Evolutionary conservation across 139 green algal species (phyloP), one percentile per base, ranked within the genome.

Genomic region (Pseudopediastrum boryanum): DNA sequence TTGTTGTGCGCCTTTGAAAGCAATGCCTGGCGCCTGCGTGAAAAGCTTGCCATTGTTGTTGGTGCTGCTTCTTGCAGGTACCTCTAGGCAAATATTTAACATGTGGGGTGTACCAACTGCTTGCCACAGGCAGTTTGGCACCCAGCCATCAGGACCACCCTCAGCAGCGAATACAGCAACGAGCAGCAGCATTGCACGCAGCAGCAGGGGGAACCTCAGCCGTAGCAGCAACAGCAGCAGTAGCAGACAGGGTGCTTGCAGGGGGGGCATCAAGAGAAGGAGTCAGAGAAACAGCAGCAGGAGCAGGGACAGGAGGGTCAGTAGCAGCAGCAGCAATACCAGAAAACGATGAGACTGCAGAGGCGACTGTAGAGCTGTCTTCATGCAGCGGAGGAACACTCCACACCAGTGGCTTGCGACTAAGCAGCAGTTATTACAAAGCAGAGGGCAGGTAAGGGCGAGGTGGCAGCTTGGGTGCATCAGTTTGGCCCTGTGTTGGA

Each of bases 41-140:
- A n/a, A n/a, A n/a, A n/a, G n/a, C n/a, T n/a, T n/a, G n/a, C n/a
- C n/a, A n/a, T 8, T 64, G 54, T 12, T n/a, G 54, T 64, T n/a
- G 48, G 48, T 16, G 19, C 19, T 16, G 16, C 16, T n/a, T 64
- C 25, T n/a, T 64, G 21, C 54, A 64, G 54, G 21, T 64, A 35
- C 1, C 31, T 25, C 54, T 9, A 64, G 16, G 54, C 54, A 27
- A n/a, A n/a, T n/a, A 21, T 16, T 21, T 58, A 21, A 16, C 48
- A 19, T 83, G 68, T 51, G 84, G 81, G 33, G 84, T 85, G 21
- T 88, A 91, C 66, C 36, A 79, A 33, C 71, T 91, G 33, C 58
- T 91, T 19, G 43, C 63, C 1, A 31, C 36, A 10, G 86, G 86
- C 27, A 6, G 33, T 35, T 68, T 90, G 29, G 8, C 62, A 3